Base-by-base conservation (phyloP, 2,329 filamentous ascomycete species). In the Microcera coccophila region DNA sequence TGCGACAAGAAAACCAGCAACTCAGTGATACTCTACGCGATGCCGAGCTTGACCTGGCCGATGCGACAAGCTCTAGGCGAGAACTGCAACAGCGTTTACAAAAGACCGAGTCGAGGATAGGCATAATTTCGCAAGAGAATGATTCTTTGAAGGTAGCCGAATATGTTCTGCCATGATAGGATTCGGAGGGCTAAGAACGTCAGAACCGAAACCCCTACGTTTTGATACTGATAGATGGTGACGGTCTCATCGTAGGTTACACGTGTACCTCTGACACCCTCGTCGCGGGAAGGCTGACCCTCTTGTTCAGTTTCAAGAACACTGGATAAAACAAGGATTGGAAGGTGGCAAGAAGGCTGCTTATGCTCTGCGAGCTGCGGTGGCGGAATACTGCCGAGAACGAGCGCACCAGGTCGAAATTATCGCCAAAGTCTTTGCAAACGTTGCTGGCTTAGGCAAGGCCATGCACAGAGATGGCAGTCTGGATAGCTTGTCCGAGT, bases 221-320 rank as follows among this genome's bases (percentile, higher is more conserved):
- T 54, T 62, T 78, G 50, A 71, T 82, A 29, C 58, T 83, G 51
- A 75, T 85, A 52, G 81, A 84, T 59, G 81, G 80, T 28, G 75
- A 85, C 59, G 77, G 78, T 34, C 69, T 82, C 45, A 66, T 82
- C 60, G 80, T 83, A 54, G 41, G 57, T 55, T 38, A 17, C 17
- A 28, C 38, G 42, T 32, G 40, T 17, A 38, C 28, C 29, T n/a
- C 9, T 5, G 8, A 32, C 29, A n/a, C 29, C 7, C 29, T 10
- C 8, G 11, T 17, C 29, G 12, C 29, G 22, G 12, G 22, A 12
- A 12, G 12, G 22, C 22, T 26, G 12, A 26, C 12, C 22, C 12
- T 48, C 39, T 28, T 39, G 19, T 10, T 31, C 56, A 84, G 79
- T 84, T 84, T 59, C 73, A 78, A 58, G 71, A 79, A 38, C 50